Conservation (phyloP, 495 filamentous ascomycete species). For the Penicillium roqueforti region DNA sequence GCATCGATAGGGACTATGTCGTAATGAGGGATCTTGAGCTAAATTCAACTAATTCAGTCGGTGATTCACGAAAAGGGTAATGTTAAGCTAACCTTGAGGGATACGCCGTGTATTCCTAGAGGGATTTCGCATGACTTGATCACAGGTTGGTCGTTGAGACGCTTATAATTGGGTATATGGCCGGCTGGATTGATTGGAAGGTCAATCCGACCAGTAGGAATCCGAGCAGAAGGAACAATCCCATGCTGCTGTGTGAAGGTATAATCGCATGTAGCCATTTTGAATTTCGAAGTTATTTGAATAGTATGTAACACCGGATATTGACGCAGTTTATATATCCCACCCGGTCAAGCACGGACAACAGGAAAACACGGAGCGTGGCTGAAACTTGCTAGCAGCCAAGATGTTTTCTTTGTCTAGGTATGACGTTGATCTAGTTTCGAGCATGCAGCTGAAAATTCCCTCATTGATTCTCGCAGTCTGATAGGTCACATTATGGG, state of each 20-base stretch:
- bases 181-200: not conserved
- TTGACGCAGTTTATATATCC: not conserved
- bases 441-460: not conserved
- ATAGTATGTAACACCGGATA: not conserved
- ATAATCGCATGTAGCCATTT: not conserved
- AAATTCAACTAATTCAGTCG: not conserved
- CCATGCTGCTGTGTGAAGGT: not conserved
- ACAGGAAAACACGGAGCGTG: not conserved
- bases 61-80: not conserved
- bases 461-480: not conserved
- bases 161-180: not conserved
- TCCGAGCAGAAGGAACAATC: too few species aligned
- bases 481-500: not conserved
- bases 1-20: not conserved
- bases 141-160: not conserved
- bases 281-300: not conserved
- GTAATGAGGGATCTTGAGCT: constrained; percentile 2
- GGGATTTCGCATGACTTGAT: not conserved
- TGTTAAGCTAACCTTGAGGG: not conserved
- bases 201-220: not conserved
- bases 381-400: not conserved
- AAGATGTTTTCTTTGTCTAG: not conserved
- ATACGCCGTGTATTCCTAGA: not conserved
- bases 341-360: not conserved
- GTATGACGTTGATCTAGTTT: not conserved